Conservation (phyloP, 2,329 filamentous ascomycete genomes). For the Ophiostoma sp. region DNA sequence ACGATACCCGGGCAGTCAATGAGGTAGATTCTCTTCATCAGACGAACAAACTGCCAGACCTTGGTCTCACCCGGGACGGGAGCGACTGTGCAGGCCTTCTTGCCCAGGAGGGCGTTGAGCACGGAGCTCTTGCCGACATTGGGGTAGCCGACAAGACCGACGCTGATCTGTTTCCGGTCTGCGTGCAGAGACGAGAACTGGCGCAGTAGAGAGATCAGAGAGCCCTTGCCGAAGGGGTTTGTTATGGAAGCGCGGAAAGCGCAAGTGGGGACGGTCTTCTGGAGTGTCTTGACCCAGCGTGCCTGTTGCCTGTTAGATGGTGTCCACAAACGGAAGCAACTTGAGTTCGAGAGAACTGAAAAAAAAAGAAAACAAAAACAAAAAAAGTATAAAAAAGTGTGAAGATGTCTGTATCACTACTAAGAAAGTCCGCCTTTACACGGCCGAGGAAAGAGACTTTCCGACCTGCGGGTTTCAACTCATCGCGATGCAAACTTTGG, state of each 20-base stretch:
- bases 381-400: slow-evolving; percentile 30
- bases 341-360: neutral
- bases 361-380: slow-evolving; percentile 34
- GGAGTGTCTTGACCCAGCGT: slow-evolving; percentile 84
- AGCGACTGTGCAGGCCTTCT: slow-evolving; percentile 90
- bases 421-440: slow-evolving; percentile 86
- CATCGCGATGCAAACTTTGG: slow-evolving; percentile 81
- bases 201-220: slow-evolving; percentile 83
- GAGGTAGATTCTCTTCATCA: slow-evolving; percentile 77
- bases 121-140: slow-evolving; percentile 97
- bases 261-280: slow-evolving; percentile 88
- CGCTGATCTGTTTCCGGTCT: slow-evolving; percentile 74
- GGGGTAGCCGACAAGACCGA: slow-evolving; percentile 77
- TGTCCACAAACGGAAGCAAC: slow-evolving; percentile 19
- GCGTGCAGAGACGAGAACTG: slow-evolving; percentile 77
- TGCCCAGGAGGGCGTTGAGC: slow-evolving; percentile 90
- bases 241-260: slow-evolving; percentile 94
- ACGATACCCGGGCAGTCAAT: slow-evolving; percentile 98
- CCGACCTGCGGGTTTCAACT: slow-evolving; percentile 85
- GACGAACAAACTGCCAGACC: slow-evolving; percentile 51
- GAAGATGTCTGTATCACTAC: slow-evolving; percentile 85
- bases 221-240: slow-evolving; percentile 96
- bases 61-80: slow-evolving; percentile 94
- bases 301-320: slow-evolving; percentile 58
- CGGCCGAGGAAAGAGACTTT: slow-evolving; percentile 48